Evolutionary conservation across 495 filamentous ascomycete species (phyloP), one percentile per base, ranked within the genome.

Genomic region (Daldinia bambusicola): DNA sequence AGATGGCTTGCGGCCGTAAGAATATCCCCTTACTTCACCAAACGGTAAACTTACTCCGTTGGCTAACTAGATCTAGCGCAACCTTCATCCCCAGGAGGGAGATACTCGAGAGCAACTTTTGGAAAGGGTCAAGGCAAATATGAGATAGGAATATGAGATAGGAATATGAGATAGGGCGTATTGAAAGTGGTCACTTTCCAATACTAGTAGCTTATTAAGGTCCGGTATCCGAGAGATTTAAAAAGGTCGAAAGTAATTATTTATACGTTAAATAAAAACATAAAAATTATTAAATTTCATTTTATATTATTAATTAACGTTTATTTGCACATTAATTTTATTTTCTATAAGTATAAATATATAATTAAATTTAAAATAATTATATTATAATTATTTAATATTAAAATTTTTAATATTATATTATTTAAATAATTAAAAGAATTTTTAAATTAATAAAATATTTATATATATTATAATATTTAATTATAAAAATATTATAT

Each of bases 1-100:
- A 82, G 88, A 71, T 97, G 93, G 92, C 84, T 97, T 37, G 86
- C 86, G 36, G 86, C 84, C 69, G 93, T 97, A 86, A 77, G 91
- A 78, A 38, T 61, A 8, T 22, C 52, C 36, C 9, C 18, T 18
- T 34, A 30, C 32, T 20, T 26, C 6, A 32, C 9, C 20, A 53
- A 53, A 41, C 6, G 26, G 26, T 26, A 26, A 26, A 26, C 26
- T 13, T 18, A 55, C 53, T 22, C 22, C 9, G 37, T 61, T n/a
- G 9, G 3, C 41, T 61, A 45, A 69, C 9, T 61, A 2, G 14
- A 48, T 8, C 4, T 72, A 97, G 93, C 88, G 94, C 63, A 89
- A 90, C 31, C 86, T 97, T 4, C 79, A 91, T 71, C 91, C 93
- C 10, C 83, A 83, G 63, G 80, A 86, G 0, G 84, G 81, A 10